A percentile compares a stretch with the other conserved stretches of the same genome.
phyloP scores from a whole-genome alignment of 768 basidiomycete species.

The Rhodotorula toruloides region DNA sequence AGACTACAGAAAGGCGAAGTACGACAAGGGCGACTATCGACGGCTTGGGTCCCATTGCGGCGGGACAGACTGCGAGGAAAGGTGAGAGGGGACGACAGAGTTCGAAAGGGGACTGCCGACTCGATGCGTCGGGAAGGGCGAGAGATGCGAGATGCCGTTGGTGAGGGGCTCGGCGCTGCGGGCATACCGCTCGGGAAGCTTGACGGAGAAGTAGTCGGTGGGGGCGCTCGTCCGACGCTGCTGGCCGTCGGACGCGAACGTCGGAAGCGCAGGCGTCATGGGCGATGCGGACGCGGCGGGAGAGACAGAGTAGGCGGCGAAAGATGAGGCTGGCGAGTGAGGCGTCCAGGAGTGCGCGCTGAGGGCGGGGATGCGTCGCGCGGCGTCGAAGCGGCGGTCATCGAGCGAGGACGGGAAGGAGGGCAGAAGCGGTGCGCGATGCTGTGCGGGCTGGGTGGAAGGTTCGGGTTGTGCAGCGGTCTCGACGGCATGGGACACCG shows the following conservation, averaged over 20 bases:
- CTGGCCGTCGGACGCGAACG: no score
- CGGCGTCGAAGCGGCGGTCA: constrained; percentile 1
- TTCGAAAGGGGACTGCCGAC: no score
- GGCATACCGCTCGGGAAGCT: constrained; percentile 6
- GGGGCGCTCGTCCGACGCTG: not conserved
- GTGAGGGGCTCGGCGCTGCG: not conserved
- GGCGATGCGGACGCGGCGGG: constrained; percentile 4
- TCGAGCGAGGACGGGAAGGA: constrained; percentile 15
- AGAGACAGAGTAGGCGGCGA: constrained; percentile 7
- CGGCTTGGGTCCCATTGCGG: constrained; percentile 8
- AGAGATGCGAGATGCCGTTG: not conserved
- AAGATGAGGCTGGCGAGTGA: constrained; percentile 10
- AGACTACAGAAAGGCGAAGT: no score
- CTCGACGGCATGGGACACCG: not conserved
- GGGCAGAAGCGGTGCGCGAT: not conserved
- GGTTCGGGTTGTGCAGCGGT: not conserved
- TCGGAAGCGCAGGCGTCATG: not conserved
- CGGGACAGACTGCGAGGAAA: not conserved
- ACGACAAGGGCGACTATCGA: no score
- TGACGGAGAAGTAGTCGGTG: constrained; percentile 25
- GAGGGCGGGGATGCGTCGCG: not conserved
- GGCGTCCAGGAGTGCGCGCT: not conserved
- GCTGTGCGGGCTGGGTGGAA: not conserved
- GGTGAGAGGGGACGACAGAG: not conserved
- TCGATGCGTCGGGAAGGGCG: no score